Base-by-base conservation (phyloP, 108 stramenopile genomes). In the Mayamaea pseudoterrestris region DNA sequence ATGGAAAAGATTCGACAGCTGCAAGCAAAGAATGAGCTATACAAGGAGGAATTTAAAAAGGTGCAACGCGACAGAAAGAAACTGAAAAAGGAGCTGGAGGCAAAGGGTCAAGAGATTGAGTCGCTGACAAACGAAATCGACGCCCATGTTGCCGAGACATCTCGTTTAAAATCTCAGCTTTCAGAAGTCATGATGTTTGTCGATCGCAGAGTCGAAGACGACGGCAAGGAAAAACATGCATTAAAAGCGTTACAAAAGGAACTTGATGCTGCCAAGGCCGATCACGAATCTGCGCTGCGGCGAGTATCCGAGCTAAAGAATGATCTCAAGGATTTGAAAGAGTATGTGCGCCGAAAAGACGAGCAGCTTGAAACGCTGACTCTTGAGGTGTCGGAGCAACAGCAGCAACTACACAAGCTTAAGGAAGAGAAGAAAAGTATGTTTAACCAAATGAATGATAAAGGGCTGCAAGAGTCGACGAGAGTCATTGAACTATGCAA, bases 1-100 rank as follows among this genome's bases (percentile, higher is more conserved):
- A 28, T 54, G 53, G 53, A 54, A 43, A 54, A 54, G 14, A 54
- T 54, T 27, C 3, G 34, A 28, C 41, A 54, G 30, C 25, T 54
- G 41, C 23, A 54, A 29, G 40, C 37, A 13, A 54, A 54, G 21
- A 54, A 54, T 29, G 53, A 37, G 7, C 21, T 41, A 41, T 54
- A 54, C 41, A 54, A 54, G 41, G 53, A 54, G 28, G 53, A 54
- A 27, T 54, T 42, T 27, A 44, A 41, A 30, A 17, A 28, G 7
- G 41, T 42, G 8, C 41, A 54, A 23, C 27, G 30, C 20, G 53
- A 54, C 17, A 17, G 41, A 42, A 42, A 39, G 30, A 14, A 54
- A 28, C 30, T 54, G 26, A 37, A 39, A 6, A 40, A 54, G 21
- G 41, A 54, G 8, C 16, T 42, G 27, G 53, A 54, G 21, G 2